phyloP scores from a whole-genome alignment of 148 eudicot genomes.

The Cornus florida region DNA sequence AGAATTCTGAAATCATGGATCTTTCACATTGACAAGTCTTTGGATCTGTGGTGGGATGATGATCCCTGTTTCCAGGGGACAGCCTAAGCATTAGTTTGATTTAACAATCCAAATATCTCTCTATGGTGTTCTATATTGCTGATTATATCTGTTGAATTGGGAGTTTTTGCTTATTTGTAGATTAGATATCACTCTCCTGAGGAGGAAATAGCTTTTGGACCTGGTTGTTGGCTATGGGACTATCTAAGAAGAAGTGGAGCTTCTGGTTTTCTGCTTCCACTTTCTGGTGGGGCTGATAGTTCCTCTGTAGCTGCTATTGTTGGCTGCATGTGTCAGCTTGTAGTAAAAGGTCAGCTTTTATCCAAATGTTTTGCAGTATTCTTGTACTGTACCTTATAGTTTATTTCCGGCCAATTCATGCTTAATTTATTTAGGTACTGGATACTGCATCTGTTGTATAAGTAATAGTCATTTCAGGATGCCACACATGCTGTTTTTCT shows the following conservation, averaged over 20 bases:
- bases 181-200: conserved; percentile 85
- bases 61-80: not conserved
- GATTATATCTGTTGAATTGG: not conserved
- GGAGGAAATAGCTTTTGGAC: conserved; percentile 97
- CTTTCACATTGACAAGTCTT: not conserved
- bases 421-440: not conserved
- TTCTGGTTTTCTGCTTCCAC: conserved; percentile 96
- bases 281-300: conserved; percentile 99
- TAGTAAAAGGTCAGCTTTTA: conserved; percentile 68
- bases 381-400: not conserved
- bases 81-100: no score
- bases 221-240: conserved; percentile 99
- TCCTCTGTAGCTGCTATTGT: conserved; percentile 97
- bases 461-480: conserved; percentile 6
- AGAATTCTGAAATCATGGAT: not conserved
- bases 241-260: conserved; percentile 98
- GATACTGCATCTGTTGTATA: not conserved
- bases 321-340: conserved; percentile 99
- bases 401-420: not conserved
- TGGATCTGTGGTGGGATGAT: not conserved
- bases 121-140: not conserved
- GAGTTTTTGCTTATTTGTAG: conserved; percentile 27
- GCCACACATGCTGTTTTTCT: not conserved
- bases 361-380: not conserved
- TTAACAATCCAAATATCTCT: not conserved